Evolutionary conservation across 306 rosid genomes (phyloP), one percentile per base, ranked within the genome.

Genomic region (Sphenostylis stenocarpa): DNA sequence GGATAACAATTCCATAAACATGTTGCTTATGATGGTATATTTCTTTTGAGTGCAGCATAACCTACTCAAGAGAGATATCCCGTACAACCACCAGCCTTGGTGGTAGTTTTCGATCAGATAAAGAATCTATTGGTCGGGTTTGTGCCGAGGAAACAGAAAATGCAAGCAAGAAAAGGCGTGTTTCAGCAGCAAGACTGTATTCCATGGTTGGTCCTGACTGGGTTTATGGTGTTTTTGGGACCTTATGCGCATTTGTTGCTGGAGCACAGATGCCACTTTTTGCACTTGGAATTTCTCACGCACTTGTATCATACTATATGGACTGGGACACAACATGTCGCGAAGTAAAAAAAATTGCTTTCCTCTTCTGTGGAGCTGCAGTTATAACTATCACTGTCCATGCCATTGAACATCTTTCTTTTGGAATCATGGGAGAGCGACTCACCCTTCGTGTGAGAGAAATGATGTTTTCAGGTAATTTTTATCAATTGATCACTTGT

Each of bases 231-330:
- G 86, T 87, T 43, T 34, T 80, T 47, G 98, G 98, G 11, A 87
- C 96, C 45, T 63, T 90, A 10, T 80, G 92, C 68, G 98, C 96
- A 16, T 91, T 95, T 51, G 63, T 95, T 77, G 90, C 97, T 5
- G 98, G 97, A 79, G 94, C 98, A 12, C 98, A 95, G 72, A 95
- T 95, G 98, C 97, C 97, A 44, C 95, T 92, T 29, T 95, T 89
- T 66, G 96, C 98, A 75, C 97, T 95, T 3, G 98, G 98, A 29
- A 88, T 95, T 53, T 87, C 98, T 81, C 95, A 95, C 19, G 96
- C 98, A 61, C 97, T 95, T 79, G 98, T 95, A 51, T 73, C 98
- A 5, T 95, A 84, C 80, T 95, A 95, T 80, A 89, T 92, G 98
- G 97, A 92, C 67, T 95, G 98, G 97, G 90, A 92, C 20, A 90